Base-by-base conservation (phyloP, 495 filamentous ascomycete genomes). In the Thozetella sp. region DNA sequence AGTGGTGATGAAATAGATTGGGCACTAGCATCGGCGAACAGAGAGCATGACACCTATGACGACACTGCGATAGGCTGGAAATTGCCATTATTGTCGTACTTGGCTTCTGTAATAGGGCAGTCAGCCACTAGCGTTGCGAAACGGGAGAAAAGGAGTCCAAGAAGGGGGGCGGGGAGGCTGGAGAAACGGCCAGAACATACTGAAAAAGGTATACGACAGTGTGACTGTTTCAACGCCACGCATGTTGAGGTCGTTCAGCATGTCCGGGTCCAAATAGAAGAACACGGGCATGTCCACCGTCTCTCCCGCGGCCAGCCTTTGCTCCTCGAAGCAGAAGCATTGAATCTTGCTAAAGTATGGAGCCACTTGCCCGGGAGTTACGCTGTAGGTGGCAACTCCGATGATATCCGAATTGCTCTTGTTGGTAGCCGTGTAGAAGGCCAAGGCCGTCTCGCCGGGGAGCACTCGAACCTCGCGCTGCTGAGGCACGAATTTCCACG, bases 241-340 rank as follows among this genome's bases (percentile, higher is more conserved):
- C 95, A 97, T 98, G 51, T 88, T 90, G 20, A 93, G 80, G 75
- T 99, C 96, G 59, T 91, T 90, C 48, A 92, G 80, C 77, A 98
- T 90, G 63, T 97, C 96, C 4, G 96, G 96, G 70, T 99, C 96
- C 66, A 99, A 90, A 74, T 97, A 99, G 71, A 99, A 99, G 79
- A 99, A 98, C 4, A 99, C 96, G 2, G 96, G 96, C 96, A 99
- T 99, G 78, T 99, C 96, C 54, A 99, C 96, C 34, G 93, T 93
- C 80, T 99, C 96, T 24, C 94, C 93, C 22, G 93, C 94, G 72
- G 93, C 94, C 54, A 99, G 76, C 63, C 96, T 86, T 83, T 99
- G 79, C 72, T 82, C 93, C 81, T 99, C 96, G 70, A 99, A 99
- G 72, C 96, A 99, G 76, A 99, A 99, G 67, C 96, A 99, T 76